phyloP scores from a whole-genome alignment of 345 rosid genomes.

The Lepidium sativum region DNA sequence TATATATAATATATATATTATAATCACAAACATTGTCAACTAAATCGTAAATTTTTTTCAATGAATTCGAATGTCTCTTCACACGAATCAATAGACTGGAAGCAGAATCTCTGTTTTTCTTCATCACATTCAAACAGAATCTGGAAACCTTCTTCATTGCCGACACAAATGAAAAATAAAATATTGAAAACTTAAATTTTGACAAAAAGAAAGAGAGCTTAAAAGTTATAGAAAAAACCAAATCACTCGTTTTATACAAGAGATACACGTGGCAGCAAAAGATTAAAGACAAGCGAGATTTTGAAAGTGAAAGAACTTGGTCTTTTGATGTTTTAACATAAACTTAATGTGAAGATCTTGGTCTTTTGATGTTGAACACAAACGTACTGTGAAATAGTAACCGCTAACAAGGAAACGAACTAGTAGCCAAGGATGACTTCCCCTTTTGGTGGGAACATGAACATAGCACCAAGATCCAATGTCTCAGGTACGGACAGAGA shows the following conservation, averaged over 20 bases:
- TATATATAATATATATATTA: too few relatives aligned
- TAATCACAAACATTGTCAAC: slow-evolving; percentile 19
- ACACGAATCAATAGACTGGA: not conserved
- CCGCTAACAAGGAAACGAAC: slow-evolving; percentile 18
- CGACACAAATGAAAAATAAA: not conserved
- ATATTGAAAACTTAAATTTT: not conserved
- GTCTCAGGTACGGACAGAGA: slow-evolving; percentile 36
- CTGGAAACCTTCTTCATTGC: not conserved
- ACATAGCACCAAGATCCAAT: slow-evolving; percentile 35
- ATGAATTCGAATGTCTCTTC: slow-evolving; percentile 4
- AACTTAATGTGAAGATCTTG: too few relatives aligned
- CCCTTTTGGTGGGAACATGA: slow-evolving; percentile 38
- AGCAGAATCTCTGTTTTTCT: slow-evolving; percentile 17
- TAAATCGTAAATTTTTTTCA: slow-evolving; percentile 8
- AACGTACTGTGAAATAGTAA: slow-evolving; percentile 3
- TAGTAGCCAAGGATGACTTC: slow-evolving; percentile 98
- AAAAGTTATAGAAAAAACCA: not conserved
- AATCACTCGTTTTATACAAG: slow-evolving; percentile 13
- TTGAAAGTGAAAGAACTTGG: slow-evolving; percentile 6
- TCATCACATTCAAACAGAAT: not conserved
- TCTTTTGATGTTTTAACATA: too few relatives aligned
- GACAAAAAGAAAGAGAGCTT: not conserved
- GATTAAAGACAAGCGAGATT: not conserved
- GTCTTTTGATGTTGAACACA: slow-evolving; percentile 14
- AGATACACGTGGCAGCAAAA: not conserved